phyloP scores from a whole-genome alignment of 306 rosid genomes.

The Adenanthera pavonina region DNA sequence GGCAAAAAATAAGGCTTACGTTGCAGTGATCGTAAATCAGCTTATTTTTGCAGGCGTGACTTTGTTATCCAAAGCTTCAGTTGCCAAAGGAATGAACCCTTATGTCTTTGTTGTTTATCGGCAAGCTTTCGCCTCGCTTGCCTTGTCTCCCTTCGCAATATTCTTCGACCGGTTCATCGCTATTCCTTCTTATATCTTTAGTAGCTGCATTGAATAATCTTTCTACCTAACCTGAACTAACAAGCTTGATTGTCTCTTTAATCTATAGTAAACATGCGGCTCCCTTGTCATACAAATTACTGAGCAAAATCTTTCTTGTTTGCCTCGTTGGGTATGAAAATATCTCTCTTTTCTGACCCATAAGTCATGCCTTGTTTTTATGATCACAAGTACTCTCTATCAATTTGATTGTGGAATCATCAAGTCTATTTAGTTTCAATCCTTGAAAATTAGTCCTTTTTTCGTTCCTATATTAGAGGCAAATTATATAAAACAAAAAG shows the following conservation, averaged over 20 bases:
- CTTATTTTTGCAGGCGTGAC: slow-evolving; percentile 84
- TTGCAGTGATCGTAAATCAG: slow-evolving; percentile 75
- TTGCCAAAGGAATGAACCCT: slow-evolving; percentile 84
- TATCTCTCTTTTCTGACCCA: no score
- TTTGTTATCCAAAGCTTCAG: slow-evolving; percentile 83
- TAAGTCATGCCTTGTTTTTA: no score
- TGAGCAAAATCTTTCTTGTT: slow-evolving; percentile 72
- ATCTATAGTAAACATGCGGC: slow-evolving; percentile 62
- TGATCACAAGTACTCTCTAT: no score
- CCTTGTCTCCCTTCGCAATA: slow-evolving; percentile 70
- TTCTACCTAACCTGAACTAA: not conserved
- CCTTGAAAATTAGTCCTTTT: no score
- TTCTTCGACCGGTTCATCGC: slow-evolving; percentile 72
- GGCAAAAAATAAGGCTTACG: slow-evolving; percentile 56
- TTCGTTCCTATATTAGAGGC: no score
- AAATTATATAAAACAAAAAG: no score
- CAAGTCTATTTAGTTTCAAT: no score
- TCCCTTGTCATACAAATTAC: slow-evolving; percentile 62
- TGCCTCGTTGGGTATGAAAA: slow-evolving; percentile 76
- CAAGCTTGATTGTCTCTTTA: not conserved
- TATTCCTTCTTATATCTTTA: not conserved
- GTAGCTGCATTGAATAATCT: not conserved
- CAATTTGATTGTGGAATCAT: no score
- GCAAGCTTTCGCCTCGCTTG: slow-evolving; percentile 77
- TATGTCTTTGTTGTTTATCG: slow-evolving; percentile 85